Conservation (phyloP, 192 early-diverging fungal species). For the Endogone sp. region DNA sequence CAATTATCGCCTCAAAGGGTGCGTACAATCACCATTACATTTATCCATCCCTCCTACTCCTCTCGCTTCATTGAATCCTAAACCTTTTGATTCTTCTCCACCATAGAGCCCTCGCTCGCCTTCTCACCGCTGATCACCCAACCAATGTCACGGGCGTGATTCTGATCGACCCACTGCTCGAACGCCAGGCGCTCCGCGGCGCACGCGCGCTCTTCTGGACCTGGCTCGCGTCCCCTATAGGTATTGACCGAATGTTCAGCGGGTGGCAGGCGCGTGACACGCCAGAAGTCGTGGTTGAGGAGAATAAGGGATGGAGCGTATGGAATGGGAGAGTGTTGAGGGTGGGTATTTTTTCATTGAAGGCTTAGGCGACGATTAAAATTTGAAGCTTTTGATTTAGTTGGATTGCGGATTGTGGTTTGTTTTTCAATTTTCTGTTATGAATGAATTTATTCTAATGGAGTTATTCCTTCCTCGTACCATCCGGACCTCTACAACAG, state of each 20-base stretch:
- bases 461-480: neutral
- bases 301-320: neutral
- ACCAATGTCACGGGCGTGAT: slow-evolving; percentile 3
- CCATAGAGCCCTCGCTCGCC: neutral
- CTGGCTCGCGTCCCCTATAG: neutral
- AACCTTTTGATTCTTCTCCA: neutral
- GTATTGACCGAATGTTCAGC: neutral
- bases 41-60: neutral
- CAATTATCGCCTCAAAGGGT: too few species aligned
- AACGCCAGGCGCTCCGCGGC: neutral
- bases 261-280: neutral
- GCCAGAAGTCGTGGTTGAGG: neutral
- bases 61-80: neutral
- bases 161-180: slow-evolving; percentile 5
- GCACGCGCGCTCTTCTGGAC: neutral
- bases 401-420: neutral
- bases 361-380: too few species aligned
- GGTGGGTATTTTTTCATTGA: neutral
- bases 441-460: neutral
- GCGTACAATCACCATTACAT: neutral
- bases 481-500: neutral
- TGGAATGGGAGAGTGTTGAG: neutral
- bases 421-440: neutral
- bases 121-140: slow-evolving; percentile 7
- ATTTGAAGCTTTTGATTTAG: neutral